Conservation (phyloP, 2,329 filamentous ascomycete species). For the Lojkania enalia region DNA sequence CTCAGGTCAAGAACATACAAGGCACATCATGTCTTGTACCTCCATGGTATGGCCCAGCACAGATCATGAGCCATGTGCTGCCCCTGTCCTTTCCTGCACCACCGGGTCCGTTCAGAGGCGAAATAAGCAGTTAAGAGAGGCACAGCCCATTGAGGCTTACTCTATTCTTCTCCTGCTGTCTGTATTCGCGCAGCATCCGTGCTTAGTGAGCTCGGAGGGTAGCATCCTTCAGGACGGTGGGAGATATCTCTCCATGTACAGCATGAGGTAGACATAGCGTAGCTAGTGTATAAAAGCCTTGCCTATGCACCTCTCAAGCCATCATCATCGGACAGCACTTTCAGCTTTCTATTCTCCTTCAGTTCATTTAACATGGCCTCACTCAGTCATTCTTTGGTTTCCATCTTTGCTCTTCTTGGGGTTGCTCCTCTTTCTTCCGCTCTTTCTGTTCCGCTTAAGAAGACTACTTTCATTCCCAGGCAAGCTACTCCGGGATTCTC, state of each 20-base stretch:
- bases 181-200: not conserved
- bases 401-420: conserved; percentile 11
- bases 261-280: not conserved
- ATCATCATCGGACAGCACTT: conserved; percentile 1
- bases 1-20: not conserved
- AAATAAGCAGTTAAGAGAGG: not conserved
- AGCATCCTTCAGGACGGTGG: not conserved
- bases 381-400: conserved; percentile 15
- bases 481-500: conserved; percentile 20
- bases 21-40: not conserved
- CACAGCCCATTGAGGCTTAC: not conserved
- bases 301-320: not conserved
- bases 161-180: not conserved
- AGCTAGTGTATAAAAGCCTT: conserved; percentile 6
- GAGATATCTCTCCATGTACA: not conserved
- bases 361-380: conserved; percentile 15
- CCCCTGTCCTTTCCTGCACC: not conserved
- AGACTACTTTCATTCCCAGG: conserved; percentile 13
- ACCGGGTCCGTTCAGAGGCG: not conserved
- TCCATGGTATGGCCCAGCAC: not conserved
- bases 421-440: conserved; percentile 14
- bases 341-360: not conserved
- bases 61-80: not conserved
- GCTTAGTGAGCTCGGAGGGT: not conserved
- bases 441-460: conserved; percentile 6